A percentile compares a stretch with the other conserved stretches of the same genome.
Conservation (phyloP, 2,329 filamentous ascomycete genomes). For the Alternaria sp. region DNA sequence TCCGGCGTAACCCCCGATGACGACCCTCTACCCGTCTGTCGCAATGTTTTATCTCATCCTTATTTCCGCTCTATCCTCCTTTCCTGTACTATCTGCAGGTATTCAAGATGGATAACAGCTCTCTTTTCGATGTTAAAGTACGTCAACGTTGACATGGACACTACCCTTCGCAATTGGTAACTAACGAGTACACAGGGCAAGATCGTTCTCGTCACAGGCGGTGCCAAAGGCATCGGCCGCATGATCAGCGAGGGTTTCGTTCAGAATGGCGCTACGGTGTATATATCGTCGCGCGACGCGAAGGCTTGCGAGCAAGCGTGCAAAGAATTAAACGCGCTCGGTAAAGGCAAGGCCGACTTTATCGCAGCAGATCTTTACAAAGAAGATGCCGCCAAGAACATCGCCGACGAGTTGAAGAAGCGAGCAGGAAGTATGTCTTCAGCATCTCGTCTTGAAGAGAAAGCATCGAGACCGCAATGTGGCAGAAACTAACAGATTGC, state of each 20-base stretch:
- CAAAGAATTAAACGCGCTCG: slow-evolving; percentile 64
- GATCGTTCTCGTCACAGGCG: slow-evolving; percentile 58
- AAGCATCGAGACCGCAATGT: background rate
- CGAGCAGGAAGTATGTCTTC: slow-evolving; percentile 55
- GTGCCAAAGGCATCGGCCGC: slow-evolving; percentile 67
- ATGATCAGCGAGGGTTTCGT: slow-evolving; percentile 74
- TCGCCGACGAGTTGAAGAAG: slow-evolving; percentile 65
- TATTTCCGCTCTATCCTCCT: background rate
- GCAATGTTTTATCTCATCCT: slow-evolving; percentile 9
- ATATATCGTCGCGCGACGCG: slow-evolving; percentile 72
- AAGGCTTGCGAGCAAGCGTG: slow-evolving; percentile 67
- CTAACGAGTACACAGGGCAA: slow-evolving; percentile 43
- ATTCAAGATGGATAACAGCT: slow-evolving; percentile 45
- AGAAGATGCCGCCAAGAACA: slow-evolving; percentile 65
- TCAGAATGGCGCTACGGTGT: slow-evolving; percentile 71
- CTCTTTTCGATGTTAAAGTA: slow-evolving; percentile 51
- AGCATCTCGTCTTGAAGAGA: too few relatives aligned
- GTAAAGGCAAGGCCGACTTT: slow-evolving; percentile 65
- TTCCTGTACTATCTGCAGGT: background rate
- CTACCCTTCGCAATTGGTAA: background rate
- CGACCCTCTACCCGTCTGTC: slow-evolving; percentile 9
- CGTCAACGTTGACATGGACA: background rate
- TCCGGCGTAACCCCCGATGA: slow-evolving; percentile 18
- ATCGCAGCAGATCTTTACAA: slow-evolving; percentile 70
- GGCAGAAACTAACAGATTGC: slow-evolving; percentile 12